phyloP scores from a whole-genome alignment of 441 rosid genomes.

The Manihot esculenta region DNA sequence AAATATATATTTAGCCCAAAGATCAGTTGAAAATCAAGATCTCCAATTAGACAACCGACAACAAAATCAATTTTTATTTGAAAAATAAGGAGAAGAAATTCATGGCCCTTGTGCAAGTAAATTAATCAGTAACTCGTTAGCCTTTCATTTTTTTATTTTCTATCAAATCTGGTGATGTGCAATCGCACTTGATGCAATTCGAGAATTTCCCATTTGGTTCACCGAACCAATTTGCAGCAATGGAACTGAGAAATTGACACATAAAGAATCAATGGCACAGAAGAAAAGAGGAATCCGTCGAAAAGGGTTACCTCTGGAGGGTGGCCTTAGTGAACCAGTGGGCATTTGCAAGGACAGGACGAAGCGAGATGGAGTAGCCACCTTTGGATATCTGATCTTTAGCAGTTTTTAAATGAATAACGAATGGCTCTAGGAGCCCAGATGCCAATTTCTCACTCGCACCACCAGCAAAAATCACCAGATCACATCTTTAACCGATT shows the following conservation, averaged over 20 bases:
- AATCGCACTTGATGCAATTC: neutral
- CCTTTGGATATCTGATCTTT: slow-evolving; percentile 87
- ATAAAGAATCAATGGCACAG: neutral
- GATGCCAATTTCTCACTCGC: slow-evolving; percentile 79
- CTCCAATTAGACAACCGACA: neutral
- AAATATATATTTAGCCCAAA: neutral
- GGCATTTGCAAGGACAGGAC: slow-evolving; percentile 42
- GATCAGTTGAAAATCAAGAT: neutral
- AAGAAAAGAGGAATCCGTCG: neutral
- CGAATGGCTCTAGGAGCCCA: slow-evolving; percentile 77
- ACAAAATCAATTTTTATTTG: neutral
- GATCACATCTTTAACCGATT: slow-evolving; percentile 65
- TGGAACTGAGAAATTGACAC: neutral
- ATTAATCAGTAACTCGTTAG: too few species aligned
- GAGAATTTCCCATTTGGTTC: neutral
- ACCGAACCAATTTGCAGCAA: neutral
- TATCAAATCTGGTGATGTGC: neutral
- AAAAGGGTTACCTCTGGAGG: slow-evolving; percentile 57
- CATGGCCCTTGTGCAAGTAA: too few species aligned
- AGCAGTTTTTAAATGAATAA: slow-evolving; percentile 70
- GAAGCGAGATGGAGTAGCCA: slow-evolving; percentile 78
- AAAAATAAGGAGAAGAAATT: too few species aligned
- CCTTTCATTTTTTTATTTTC: neutral
- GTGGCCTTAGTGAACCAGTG: slow-evolving; percentile 92
- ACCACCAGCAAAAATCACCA: slow-evolving; percentile 67